phyloP scores from a whole-genome alignment of 148 eudicot genomes.

The Fagopyrum tataricum region DNA sequence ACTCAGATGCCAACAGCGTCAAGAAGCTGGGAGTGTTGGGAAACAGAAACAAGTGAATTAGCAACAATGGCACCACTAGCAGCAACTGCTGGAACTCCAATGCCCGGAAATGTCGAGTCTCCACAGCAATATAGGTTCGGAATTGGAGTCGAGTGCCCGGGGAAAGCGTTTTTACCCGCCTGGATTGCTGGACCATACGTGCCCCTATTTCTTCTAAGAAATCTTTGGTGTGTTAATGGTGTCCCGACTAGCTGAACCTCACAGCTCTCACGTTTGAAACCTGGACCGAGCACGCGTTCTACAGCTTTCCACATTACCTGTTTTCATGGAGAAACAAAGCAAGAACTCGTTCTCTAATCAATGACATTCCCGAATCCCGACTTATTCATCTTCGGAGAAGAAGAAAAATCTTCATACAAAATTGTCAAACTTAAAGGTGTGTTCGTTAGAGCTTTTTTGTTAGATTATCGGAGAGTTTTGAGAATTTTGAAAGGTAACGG shows the following conservation, averaged over 20 bases:
- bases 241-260: slow-evolving; percentile 85
- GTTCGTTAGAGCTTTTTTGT: no score
- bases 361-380: no score
- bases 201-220: slow-evolving; percentile 79
- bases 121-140: slow-evolving; percentile 85
- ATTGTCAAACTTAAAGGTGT: no score
- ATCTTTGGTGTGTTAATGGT: slow-evolving; percentile 82
- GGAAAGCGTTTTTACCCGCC: slow-evolving; percentile 77
- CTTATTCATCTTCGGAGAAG: no score
- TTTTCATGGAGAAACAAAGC: background rate
- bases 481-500: no score
- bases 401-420: no score
- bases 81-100: slow-evolving; percentile 97
- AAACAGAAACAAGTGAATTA: slow-evolving; percentile 79
- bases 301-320: slow-evolving; percentile 93
- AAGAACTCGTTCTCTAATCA: background rate
- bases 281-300: slow-evolving; percentile 73
- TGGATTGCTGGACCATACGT: slow-evolving; percentile 92
- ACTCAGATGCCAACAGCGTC: slow-evolving; percentile 53
- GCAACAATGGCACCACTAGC: slow-evolving; percentile 99
- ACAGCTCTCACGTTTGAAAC: slow-evolving; percentile 71
- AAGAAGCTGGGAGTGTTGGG: slow-evolving; percentile 83
- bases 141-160: slow-evolving; percentile 81
- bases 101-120: slow-evolving; percentile 95
- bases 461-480: no score